Percentiles rank a stretch among this genome's conserved stretches.
phyloP scores from a whole-genome alignment of 768 basidiomycete species.

The Psilocybe sp. region DNA sequence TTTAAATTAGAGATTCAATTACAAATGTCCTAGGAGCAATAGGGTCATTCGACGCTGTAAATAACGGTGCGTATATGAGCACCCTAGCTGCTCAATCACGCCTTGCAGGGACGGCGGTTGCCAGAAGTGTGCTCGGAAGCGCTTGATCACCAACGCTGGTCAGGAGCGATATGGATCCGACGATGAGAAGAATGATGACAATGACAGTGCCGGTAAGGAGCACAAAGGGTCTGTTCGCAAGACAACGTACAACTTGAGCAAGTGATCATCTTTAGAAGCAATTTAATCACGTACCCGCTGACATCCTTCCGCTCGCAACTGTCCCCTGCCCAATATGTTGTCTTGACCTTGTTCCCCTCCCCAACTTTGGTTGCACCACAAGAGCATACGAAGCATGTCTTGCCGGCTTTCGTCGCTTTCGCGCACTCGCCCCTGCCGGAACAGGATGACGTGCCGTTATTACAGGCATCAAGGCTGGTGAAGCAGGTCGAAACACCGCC shows the following conservation, averaged over 20 bases:
- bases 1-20: no score
- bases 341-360: conserved; percentile 49
- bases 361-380: conserved; percentile 49
- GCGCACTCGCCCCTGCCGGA: conserved; percentile 71
- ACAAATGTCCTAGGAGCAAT: not conserved
- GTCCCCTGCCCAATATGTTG: conserved; percentile 70
- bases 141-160: conserved; percentile 57
- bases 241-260: conserved; percentile 3
- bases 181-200: conserved; percentile 59
- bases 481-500: conserved; percentile 65
- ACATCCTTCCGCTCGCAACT: conserved; percentile 78
- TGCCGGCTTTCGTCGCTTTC: conserved; percentile 55
- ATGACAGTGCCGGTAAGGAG: conserved; percentile 69
- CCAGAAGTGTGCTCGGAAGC: conserved; percentile 73
- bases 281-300: conserved; percentile 58
- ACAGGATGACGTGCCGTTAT: conserved; percentile 61
- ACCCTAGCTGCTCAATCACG: conserved; percentile 39
- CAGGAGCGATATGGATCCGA: conserved; percentile 66
- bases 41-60: no score
- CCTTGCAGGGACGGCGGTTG: conserved; percentile 51
- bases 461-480: conserved; percentile 49
- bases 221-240: conserved; percentile 59
- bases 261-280: not conserved
- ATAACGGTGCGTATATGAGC: no score
- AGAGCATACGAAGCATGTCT: conserved; percentile 52